These are phyloP conservation scores for Myriosclerotinia curreyana DNA, from an alignment of 2,329 filamentous ascomycete species.

Conservation along the genomic window DNA sequence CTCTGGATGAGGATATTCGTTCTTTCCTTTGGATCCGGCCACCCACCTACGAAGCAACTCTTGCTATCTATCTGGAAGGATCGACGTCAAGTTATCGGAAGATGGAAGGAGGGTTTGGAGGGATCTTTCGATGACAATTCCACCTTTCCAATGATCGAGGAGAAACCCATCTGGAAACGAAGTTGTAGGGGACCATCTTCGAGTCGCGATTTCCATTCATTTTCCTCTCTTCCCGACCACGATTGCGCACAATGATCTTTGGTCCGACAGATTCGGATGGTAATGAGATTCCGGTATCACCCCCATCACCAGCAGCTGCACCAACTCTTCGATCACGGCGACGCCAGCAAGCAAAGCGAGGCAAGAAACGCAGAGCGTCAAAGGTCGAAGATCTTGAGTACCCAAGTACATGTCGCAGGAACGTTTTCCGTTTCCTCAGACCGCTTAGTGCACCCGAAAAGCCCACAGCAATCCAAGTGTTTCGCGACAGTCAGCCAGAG, in stretches of 20 bases:
- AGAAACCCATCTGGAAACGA: background rate
- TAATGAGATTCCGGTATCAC: background rate
- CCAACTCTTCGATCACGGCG: background rate
- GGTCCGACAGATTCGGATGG: background rate
- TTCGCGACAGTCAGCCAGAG: no score
- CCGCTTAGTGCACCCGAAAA: background rate
- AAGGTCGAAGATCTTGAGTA: background rate
- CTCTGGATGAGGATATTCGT: background rate
- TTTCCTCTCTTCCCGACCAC: background rate
- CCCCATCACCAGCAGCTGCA: background rate
- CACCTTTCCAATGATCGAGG: slow-evolving; percentile 1
- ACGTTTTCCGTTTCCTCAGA: no score
- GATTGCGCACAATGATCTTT: background rate
- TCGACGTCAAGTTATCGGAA: background rate
- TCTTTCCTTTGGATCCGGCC: background rate
- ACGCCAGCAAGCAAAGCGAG: background rate
- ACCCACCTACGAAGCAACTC: background rate
- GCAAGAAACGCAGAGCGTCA: slow-evolving; percentile 13
- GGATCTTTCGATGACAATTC: background rate
- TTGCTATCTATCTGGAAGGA: background rate
- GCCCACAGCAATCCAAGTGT: background rate
- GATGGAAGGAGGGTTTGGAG: background rate
- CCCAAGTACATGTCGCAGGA: background rate
- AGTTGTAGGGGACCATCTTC: background rate
- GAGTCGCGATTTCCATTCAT: background rate